Evolutionary conservation across 768 basidiomycete genomes (phyloP).

Genomic region (Podaxis mareebaensis): DNA sequence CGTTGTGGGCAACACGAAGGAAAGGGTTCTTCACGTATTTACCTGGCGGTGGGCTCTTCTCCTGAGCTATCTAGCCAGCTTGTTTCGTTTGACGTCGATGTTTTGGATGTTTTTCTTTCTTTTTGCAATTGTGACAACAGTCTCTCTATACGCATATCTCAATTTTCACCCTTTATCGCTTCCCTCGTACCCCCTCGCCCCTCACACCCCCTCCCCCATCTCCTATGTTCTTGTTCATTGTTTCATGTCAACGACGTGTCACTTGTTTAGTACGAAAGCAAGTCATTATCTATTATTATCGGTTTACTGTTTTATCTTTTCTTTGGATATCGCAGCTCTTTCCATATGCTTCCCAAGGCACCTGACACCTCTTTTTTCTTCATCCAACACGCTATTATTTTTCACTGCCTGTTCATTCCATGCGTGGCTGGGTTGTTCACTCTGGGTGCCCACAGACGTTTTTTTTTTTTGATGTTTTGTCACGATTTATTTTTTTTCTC

Average conservation of each 20-base stretch:
- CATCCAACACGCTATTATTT: background rate
- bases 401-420: slow-evolving; percentile 1
- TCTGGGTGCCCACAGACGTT: slow-evolving; percentile 14
- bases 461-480: slow-evolving; percentile 5
- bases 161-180: background rate
- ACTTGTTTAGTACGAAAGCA: slow-evolving; percentile 14
- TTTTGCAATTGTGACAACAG: slow-evolving; percentile 17
- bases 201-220: no score
- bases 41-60: background rate
- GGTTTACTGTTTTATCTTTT: slow-evolving; percentile 14
- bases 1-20: slow-evolving; percentile 1
- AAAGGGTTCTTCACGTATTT: slow-evolving; percentile 3
- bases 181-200: background rate
- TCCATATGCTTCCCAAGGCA: background rate
- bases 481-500: background rate
- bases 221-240: slow-evolving; percentile 10
- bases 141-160: background rate
- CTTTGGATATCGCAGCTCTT: slow-evolving; percentile 9
- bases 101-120: slow-evolving; percentile 8
- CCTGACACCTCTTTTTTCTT: background rate
- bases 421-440: background rate
- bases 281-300: slow-evolving; percentile 11
- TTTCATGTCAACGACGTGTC: slow-evolving; percentile 13
- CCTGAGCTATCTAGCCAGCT: background rate
- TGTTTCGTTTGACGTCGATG: slow-evolving; percentile 11